Conservation (phyloP, 441 rosid genomes). For the Brassica balearica region DNA sequence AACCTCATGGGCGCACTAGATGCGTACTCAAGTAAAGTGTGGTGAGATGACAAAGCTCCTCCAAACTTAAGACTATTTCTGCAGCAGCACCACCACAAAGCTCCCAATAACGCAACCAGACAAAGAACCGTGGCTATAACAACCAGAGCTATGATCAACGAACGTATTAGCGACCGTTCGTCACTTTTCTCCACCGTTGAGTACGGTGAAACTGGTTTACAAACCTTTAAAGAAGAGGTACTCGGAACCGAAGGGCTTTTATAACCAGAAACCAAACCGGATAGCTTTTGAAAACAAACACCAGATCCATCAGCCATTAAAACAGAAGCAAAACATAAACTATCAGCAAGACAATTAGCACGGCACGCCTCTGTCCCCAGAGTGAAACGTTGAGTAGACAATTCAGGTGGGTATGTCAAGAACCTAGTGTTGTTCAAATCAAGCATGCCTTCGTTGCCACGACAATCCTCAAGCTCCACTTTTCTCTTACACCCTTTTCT, state of each 20-base stretch:
- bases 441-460: constrained; percentile 56
- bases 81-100: constrained; percentile 73
- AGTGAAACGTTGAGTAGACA: constrained; percentile 54
- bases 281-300: constrained; percentile 59
- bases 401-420: constrained; percentile 64
- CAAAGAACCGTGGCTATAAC: constrained; percentile 49
- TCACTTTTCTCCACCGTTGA: constrained; percentile 18
- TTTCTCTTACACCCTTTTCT: constrained; percentile 69
- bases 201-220: constrained; percentile 56
- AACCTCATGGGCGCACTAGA: constrained; percentile 82
- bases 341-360: constrained; percentile 57
- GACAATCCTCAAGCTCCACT: constrained; percentile 58
- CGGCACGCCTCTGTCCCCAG: constrained; percentile 66
- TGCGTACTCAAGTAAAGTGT: constrained; percentile 71
- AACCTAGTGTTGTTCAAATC: constrained; percentile 52
- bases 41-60: constrained; percentile 57
- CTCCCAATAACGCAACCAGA: constrained; percentile 55
- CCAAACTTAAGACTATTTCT: constrained; percentile 55
- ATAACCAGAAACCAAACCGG: constrained; percentile 60
- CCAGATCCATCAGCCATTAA: constrained; percentile 71
- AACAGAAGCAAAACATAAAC: constrained; percentile 66
- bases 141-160: constrained; percentile 54
- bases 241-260: constrained; percentile 63
- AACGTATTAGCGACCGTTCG: constrained; percentile 42
- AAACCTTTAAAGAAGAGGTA: constrained; percentile 67